A percentile compares a stretch with the other conserved stretches of the same genome.
phyloP scores from a whole-genome alignment of 768 basidiomycete genomes.

The Tricholoma sp. region DNA sequence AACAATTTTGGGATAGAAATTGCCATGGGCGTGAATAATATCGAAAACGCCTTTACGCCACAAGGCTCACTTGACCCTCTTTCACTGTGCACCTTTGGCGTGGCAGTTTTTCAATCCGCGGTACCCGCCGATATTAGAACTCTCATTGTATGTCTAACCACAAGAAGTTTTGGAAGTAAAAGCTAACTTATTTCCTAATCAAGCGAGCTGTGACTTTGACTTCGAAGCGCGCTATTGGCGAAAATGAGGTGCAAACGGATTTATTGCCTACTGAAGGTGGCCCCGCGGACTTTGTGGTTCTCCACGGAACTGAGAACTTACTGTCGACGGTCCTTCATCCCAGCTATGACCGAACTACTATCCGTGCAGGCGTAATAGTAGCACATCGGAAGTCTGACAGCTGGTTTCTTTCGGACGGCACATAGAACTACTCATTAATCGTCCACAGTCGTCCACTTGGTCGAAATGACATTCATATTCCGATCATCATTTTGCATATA shows the following conservation, averaged over 20 bases:
- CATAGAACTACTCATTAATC: not conserved
- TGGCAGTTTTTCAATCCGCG: conserved; percentile 55
- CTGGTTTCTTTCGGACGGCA: conserved; percentile 24
- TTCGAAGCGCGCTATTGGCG: conserved; percentile 47
- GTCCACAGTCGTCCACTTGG: not conserved
- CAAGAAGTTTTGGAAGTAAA: not conserved
- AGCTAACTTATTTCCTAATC: conserved; percentile 7
- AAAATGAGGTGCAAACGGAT: conserved; percentile 16
- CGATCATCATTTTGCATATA: not conserved
- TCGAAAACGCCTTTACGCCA: conserved; percentile 65
- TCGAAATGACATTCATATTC: not conserved
- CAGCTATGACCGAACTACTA: conserved; percentile 44
- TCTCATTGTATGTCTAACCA: conserved; percentile 34
- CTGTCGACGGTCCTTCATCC: conserved; percentile 48
- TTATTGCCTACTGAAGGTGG: conserved; percentile 36
- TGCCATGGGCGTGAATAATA: conserved; percentile 60
- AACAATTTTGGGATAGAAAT: conserved; percentile 40
- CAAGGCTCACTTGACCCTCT: conserved; percentile 63
- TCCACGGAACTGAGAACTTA: conserved; percentile 42
- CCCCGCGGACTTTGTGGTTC: conserved; percentile 53
- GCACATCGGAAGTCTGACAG: conserved; percentile 28
- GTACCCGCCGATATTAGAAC: conserved; percentile 39
- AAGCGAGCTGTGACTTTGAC: conserved; percentile 50
- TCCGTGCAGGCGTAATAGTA: conserved; percentile 40
- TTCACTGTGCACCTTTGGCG: conserved; percentile 52